Evolutionary conservation across 768 basidiomycete genomes (phyloP), one percentile per base, ranked within the genome.

Genomic region (Udeniomyces megalosporus): DNA sequence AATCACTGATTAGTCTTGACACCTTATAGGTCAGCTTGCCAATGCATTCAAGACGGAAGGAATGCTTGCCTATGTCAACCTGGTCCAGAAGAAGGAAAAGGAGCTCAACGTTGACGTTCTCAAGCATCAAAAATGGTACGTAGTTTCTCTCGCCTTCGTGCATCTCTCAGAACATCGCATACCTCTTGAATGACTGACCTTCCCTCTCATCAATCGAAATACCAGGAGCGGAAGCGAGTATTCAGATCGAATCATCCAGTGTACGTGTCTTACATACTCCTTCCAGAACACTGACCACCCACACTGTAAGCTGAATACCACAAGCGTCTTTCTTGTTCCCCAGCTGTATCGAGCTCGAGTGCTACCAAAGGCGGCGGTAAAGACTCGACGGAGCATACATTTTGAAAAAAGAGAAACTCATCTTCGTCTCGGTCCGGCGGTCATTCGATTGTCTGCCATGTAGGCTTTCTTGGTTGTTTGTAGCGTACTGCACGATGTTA

Each of bases 71-170:
- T 93, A 93, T 72, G 88, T 91, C 51, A 80, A 91, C 63, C 81
- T 88, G 22, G 81, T 92, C 54, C 89, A 93, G 70, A 77, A 81
- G 66, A 89, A 86, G 72, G 89, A 93, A 74, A 86, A 84, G 73
- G 88, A 84, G 68, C 80, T 90, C 55, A 85, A 85, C 35, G 86
- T 85, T 64, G 89, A 93, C 71, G 88, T 93, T 34, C 76, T 92
- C 51, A 93, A 86, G 2, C 89, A 93, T 73, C 89, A 93, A 76
- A 92, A 90, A 79, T 95, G 90, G 89, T 83, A 45, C 61, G 79
- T 45, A 6, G 17, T 22, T 49, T 6, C 38, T 49, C 32, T 26
- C 12, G 12, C 34, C 22, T 56, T 56, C 32, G 44, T 44, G 38
- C 32, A 35, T 38, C 35, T 56, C 34, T 42, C 54, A 56, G 35